Evolutionary conservation across 2,329 filamentous ascomycete species (phyloP).

Genomic region (Xylariaceae sp.): DNA sequence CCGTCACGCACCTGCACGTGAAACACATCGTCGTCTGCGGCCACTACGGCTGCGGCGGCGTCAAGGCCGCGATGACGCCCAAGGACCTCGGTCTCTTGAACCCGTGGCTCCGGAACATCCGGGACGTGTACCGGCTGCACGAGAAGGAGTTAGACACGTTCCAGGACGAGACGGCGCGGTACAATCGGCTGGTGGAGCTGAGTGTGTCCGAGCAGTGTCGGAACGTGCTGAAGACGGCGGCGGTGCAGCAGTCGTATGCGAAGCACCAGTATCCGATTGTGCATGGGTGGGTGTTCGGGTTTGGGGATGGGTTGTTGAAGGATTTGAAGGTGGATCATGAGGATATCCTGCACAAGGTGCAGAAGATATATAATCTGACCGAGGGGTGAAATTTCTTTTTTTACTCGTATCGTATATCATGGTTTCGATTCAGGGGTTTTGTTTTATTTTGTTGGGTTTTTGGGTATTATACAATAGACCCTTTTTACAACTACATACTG

Average conservation of each 20-base stretch:
- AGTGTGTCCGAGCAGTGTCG: constrained; percentile 76
- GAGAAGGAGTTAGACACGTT: constrained; percentile 64
- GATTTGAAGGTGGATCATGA: constrained; percentile 60
- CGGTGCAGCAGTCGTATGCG: constrained; percentile 66
- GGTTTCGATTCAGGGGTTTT: not conserved
- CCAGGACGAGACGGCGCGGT: constrained; percentile 53
- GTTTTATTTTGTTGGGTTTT: not conserved
- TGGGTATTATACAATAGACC: not conserved
- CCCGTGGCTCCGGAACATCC: constrained; percentile 69
- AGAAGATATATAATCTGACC: constrained; percentile 59
- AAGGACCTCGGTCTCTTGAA: constrained; percentile 66
- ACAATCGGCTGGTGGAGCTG: constrained; percentile 71
- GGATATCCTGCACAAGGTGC: constrained; percentile 49
- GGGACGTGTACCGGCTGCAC: constrained; percentile 67
- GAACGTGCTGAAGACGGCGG: constrained; percentile 72
- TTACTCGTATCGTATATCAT: not conserved
- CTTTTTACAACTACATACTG: not conserved
- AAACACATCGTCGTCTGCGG: constrained; percentile 78
- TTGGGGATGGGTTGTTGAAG: constrained; percentile 61
- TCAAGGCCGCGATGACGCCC: constrained; percentile 68
- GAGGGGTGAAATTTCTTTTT: constrained; percentile 8
- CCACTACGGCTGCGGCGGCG: constrained; percentile 72
- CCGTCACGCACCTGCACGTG: constrained; percentile 72
- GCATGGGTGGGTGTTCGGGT: constrained; percentile 69
- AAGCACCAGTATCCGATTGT: constrained; percentile 62